Conservation (phyloP, 306 rosid genomes). For the Albizia julibrissin region DNA sequence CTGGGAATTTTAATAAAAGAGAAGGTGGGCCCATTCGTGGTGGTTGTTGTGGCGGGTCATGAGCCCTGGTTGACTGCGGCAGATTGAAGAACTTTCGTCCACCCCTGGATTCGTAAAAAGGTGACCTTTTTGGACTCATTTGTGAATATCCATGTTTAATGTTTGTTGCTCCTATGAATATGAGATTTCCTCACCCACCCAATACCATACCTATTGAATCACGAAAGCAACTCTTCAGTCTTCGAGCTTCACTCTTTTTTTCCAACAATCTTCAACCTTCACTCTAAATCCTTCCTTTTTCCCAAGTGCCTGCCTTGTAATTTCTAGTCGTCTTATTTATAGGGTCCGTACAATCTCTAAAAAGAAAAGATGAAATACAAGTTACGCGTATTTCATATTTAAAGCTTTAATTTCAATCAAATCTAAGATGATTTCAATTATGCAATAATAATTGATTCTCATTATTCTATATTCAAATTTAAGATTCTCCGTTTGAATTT, state of each 20-base stretch:
- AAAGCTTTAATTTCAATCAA: background rate
- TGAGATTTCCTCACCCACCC: background rate
- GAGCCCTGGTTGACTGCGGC: background rate
- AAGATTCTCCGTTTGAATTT: background rate
- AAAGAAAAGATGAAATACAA: no score
- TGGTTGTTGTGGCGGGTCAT: background rate
- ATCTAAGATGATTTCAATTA: background rate
- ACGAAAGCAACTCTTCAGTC: background rate
- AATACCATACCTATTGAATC: background rate
- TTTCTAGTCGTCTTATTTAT: background rate
- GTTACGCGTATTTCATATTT: background rate
- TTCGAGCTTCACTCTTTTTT: no score
- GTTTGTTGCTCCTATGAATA: background rate
- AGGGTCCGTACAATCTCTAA: background rate
- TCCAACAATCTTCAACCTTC: background rate
- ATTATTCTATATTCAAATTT: no score
- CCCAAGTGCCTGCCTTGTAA: background rate
- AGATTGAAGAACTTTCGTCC: background rate
- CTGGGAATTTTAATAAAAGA: background rate
- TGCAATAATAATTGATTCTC: background rate
- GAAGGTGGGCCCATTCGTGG: background rate
- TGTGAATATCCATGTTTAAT: background rate
- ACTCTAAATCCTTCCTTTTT: background rate
- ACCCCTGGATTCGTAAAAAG: background rate
- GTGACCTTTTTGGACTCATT: background rate